Evolutionary conservation across 108 stramenopile species (phyloP).

Genomic region (Pseudonitzschia multiseries): DNA sequence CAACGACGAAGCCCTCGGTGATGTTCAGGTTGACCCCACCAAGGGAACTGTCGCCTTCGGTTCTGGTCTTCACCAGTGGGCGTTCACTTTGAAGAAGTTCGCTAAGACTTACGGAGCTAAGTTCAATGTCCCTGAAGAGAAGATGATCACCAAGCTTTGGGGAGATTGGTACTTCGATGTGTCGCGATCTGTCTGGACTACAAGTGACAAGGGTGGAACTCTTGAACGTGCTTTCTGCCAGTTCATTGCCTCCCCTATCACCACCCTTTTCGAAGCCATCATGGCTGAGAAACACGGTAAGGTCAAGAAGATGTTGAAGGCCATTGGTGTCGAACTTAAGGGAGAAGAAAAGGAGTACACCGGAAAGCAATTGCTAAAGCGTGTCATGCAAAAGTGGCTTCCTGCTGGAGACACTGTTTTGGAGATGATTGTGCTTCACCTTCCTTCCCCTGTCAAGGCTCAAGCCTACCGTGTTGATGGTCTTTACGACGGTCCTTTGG

Average conservation of each 20-base stretch:
- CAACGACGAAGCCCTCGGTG: conserved; percentile 96
- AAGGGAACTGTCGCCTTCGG: conserved; percentile 99
- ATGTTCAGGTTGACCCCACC: conserved; percentile 97
- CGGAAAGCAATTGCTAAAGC: conserved; percentile 98
- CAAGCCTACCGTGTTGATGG: conserved; percentile 98
- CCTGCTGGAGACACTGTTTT: conserved; percentile 99
- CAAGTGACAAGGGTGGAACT: conserved; percentile 83
- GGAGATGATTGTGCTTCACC: conserved; percentile 99
- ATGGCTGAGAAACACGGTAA: conserved; percentile 98
- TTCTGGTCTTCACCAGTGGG: conserved; percentile 99
- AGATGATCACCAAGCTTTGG: conserved; percentile 99
- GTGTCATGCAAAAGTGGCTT: conserved; percentile 99
- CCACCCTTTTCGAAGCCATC: conserved; percentile 97
- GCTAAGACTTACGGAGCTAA: conserved; percentile 98
- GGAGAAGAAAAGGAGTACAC: conserved; percentile 92
- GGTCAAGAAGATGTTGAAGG: conserved; percentile 99
- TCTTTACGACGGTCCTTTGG: conserved; percentile 98
- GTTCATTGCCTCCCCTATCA: conserved; percentile 98
- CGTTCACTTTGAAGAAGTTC: conserved; percentile 99
- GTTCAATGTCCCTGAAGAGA: conserved; percentile 95
- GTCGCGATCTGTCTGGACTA: conserved; percentile 92
- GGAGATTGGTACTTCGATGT: conserved; percentile 98
- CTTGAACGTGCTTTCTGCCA: conserved; percentile 99
- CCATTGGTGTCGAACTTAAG: conserved; percentile 97
- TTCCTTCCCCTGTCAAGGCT: conserved; percentile 96